Percentiles rank a stretch among this genome's conserved stretches.
These are phyloP conservation scores for Geranium brycei DNA, from an alignment of 345 rosid genomes.

Conservation along the genomic window DNA sequence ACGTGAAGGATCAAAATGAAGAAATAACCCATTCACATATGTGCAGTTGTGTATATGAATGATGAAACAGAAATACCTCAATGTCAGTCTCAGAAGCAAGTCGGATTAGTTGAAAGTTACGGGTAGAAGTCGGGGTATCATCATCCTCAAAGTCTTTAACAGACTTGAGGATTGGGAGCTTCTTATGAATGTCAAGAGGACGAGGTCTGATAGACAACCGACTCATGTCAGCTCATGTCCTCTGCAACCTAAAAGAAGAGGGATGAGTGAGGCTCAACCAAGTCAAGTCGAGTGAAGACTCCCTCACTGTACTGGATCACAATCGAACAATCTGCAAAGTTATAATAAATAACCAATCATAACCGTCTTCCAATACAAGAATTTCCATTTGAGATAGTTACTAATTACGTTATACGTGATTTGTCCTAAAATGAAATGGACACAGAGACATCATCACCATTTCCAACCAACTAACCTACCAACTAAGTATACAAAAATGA, in stretches of 20 bases:
- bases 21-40: too few relatives aligned
- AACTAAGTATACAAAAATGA: background rate
- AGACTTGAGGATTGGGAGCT: conserved; percentile 87
- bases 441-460: background rate
- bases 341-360: too few relatives aligned
- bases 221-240: conserved; percentile 36
- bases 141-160: conserved; percentile 90
- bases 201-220: conserved; percentile 92
- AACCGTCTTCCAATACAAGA: background rate
- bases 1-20: background rate
- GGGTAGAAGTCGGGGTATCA: conserved; percentile 65
- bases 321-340: background rate
- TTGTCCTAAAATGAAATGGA: background rate
- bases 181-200: conserved; percentile 89
- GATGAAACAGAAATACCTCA: conserved; percentile 25
- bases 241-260: background rate
- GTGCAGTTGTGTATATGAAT: too few relatives aligned
- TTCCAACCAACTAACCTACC: background rate
- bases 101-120: conserved; percentile 68
- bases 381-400: background rate
- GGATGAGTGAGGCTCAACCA: background rate
- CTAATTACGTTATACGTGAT: background rate
- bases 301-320: background rate
- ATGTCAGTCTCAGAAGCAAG: conserved; percentile 35
- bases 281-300: background rate